These are phyloP conservation scores for Syncephalastrum contaminatum DNA, from an alignment of 371 early-diverging fungal genomes.

Conservation along the genomic window DNA sequence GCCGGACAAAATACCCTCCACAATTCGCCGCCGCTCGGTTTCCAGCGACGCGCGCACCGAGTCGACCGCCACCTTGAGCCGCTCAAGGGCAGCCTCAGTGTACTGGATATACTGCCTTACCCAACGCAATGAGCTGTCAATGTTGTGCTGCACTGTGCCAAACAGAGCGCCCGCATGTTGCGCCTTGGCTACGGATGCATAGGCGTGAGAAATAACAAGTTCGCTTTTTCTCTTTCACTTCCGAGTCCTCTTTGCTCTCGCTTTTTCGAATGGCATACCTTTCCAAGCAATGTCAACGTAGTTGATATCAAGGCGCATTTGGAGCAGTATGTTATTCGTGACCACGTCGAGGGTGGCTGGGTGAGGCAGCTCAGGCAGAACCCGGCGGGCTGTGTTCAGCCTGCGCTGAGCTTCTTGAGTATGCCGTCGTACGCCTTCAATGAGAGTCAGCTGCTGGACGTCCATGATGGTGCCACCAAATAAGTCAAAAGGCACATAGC, in stretches of 20 bases:
- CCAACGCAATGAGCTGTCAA: slow-evolving; percentile 17
- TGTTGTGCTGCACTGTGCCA: slow-evolving; percentile 12
- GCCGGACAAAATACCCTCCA: slow-evolving; percentile 15
- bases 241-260: too few species aligned
- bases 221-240: too few species aligned
- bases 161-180: slow-evolving; percentile 14
- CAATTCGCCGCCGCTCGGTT: slow-evolving; percentile 20
- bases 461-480: slow-evolving; percentile 40
- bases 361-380: slow-evolving; percentile 43
- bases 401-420: slow-evolving; percentile 33
- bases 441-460: neutral
- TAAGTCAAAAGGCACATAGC: slow-evolving; percentile 40
- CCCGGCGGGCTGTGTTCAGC: slow-evolving; percentile 32
- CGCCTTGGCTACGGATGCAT: slow-evolving; percentile 14
- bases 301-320: slow-evolving; percentile 22
- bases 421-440: slow-evolving; percentile 9
- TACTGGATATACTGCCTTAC: slow-evolving; percentile 20
- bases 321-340: slow-evolving; percentile 31
- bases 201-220: neutral
- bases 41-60: slow-evolving; percentile 15
- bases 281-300: slow-evolving; percentile 41
- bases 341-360: slow-evolving; percentile 39
- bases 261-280: slow-evolving; percentile 16
- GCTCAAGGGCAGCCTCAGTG: slow-evolving; percentile 17
- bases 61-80: slow-evolving; percentile 14